A percentile compares a stretch with the other conserved stretches of the same genome.
These are phyloP conservation scores for Chlamydomonas asymmetrica DNA, from an alignment of 139 green algal genomes.

Conservation along the genomic window DNA sequence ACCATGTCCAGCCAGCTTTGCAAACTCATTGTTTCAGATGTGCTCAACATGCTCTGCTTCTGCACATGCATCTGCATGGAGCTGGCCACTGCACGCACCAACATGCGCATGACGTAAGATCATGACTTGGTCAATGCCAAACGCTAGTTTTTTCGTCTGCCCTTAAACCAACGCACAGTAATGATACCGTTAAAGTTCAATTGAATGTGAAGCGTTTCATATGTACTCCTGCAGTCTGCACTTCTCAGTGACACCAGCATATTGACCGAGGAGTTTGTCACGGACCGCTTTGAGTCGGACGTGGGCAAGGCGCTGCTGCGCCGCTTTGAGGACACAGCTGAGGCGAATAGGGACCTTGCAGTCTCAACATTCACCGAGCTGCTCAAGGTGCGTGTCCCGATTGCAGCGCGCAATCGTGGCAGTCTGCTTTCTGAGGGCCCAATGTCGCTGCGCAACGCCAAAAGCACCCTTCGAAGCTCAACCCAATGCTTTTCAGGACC, in stretches of 20 bases:
- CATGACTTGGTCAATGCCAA: no score
- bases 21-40: background rate
- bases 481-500: background rate
- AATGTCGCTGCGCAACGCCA: background rate
- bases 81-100: background rate
- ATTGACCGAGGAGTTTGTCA: slow-evolving; percentile 6
- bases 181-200: background rate
- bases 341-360: slow-evolving; percentile 44
- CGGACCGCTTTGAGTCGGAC: slow-evolving; percentile 10
- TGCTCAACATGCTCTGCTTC: background rate
- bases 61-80: background rate
- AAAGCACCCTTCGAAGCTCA: background rate
- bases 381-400: slow-evolving; percentile 28
- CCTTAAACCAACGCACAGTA: background rate
- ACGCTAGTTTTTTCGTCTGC: background rate
- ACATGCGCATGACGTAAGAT: no score
- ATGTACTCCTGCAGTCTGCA: no score
- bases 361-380: slow-evolving; percentile 26
- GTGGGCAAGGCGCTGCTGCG: slow-evolving; percentile 54
- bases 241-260: slow-evolving; percentile 4
- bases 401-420: no score
- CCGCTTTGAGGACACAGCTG: slow-evolving; percentile 48
- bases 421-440: background rate
- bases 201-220: no score
- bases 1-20: background rate